A percentile compares a stretch with the other conserved stretches of the same genome.
Evolutionary conservation across 352 stramenopile species (phyloP).

Genomic region (Globisporangium carolinianum): DNA sequence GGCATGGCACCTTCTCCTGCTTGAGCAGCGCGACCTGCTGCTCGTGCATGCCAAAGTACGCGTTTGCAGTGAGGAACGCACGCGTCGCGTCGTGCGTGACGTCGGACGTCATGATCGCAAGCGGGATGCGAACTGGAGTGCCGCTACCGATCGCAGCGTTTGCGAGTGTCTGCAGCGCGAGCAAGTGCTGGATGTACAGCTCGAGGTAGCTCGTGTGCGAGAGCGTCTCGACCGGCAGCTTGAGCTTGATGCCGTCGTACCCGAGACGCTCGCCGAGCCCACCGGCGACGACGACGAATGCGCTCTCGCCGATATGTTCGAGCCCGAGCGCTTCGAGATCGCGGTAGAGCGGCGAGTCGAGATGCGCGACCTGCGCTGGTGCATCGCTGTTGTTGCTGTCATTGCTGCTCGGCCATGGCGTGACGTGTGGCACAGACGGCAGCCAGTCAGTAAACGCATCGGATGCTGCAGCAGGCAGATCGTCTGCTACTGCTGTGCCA

Average conservation of each 20-base stretch:
- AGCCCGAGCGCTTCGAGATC: conserved; percentile 47
- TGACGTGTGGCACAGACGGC: conserved; percentile 30
- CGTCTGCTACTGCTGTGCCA: too few species aligned
- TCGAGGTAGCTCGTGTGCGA: conserved; percentile 90
- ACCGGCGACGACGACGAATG: conserved; percentile 96
- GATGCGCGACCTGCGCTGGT: conserved; percentile 17
- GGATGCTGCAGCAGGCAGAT: background rate
- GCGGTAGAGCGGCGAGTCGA: conserved; percentile 32
- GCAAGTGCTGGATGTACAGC: conserved; percentile 92
- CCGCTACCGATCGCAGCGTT: conserved; percentile 6
- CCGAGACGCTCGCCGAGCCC: conserved; percentile 95
- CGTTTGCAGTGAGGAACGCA: conserved; percentile 85
- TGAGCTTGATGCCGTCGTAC: conserved; percentile 96
- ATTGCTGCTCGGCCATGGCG: conserved; percentile 4
- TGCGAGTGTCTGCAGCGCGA: conserved; percentile 77
- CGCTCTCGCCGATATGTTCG: conserved; percentile 64
- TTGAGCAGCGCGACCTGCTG: conserved; percentile 94
- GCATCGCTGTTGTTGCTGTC: conserved; percentile 5
- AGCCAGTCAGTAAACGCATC: conserved; percentile 33
- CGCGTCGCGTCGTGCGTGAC: conserved; percentile 92
- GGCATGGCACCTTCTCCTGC: conserved; percentile 94
- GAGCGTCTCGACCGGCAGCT: conserved; percentile 91
- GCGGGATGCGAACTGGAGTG: conserved; percentile 54
- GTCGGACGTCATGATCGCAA: conserved; percentile 98
- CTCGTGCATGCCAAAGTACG: conserved; percentile 92